Evolutionary conservation across 257 asterid species (phyloP).

Genomic region (Solanum virginianum): DNA sequence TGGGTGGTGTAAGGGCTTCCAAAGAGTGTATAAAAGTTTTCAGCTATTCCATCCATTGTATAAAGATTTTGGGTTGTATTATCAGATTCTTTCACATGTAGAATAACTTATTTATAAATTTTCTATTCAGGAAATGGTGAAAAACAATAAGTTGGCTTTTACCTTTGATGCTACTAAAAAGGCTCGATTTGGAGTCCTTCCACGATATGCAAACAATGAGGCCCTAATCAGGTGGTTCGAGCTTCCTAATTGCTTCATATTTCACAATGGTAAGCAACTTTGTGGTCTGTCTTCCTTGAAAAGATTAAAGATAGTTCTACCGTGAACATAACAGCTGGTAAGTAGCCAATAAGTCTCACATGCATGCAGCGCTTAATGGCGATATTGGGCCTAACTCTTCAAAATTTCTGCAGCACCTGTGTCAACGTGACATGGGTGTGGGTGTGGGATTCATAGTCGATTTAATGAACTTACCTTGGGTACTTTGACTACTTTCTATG

Average conservation of each 20-base stretch:
- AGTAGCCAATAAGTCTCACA: neutral
- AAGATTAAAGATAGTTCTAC: neutral
- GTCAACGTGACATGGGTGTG: neutral
- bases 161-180: constrained; percentile 68
- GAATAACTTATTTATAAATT: neutral
- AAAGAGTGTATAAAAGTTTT: neutral
- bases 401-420: neutral
- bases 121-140: constrained; percentile 82
- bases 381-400: neutral
- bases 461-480: neutral
- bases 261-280: constrained; percentile 75
- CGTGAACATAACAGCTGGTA: neutral
- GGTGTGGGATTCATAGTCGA: neutral
- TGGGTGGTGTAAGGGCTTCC: neutral
- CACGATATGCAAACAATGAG: constrained; percentile 83
- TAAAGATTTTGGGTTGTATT: neutral
- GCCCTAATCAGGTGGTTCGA: constrained; percentile 83
- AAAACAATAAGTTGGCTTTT: constrained; percentile 54
- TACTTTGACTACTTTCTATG: neutral
- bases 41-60: neutral
- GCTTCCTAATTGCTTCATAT: constrained; percentile 96
- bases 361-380: neutral
- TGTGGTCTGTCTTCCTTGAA: neutral
- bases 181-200: constrained; percentile 93
- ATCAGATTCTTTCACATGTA: neutral